These are phyloP conservation scores for Nadsonia commutata DNA, from an alignment of 1,139 yeast genomes.

Conservation along the genomic window DNA sequence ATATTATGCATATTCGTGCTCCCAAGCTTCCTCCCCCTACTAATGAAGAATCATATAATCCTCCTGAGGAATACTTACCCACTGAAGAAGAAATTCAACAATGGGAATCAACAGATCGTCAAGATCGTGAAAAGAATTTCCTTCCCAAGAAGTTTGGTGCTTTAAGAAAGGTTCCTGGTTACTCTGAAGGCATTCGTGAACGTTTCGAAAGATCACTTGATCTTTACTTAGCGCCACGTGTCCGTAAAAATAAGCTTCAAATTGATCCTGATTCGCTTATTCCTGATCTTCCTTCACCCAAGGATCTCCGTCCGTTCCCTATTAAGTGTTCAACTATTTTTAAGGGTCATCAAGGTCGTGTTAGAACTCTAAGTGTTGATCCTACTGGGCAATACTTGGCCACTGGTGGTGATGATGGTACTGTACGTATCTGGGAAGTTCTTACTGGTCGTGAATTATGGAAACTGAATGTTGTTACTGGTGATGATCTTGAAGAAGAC, in stretches of 20 bases:
- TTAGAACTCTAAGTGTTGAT: constrained; percentile 71
- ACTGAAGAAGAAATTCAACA: constrained; percentile 61
- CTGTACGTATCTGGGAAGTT: constrained; percentile 92
- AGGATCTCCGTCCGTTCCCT: constrained; percentile 97
- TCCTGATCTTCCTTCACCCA: constrained; percentile 94
- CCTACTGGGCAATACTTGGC: constrained; percentile 92
- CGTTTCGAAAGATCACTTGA: constrained; percentile 89
- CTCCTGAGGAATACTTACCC: constrained; percentile 86
- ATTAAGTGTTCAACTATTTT: constrained; percentile 74
- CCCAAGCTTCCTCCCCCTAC: constrained; percentile 95
- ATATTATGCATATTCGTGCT: constrained; percentile 83
- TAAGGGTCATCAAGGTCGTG: constrained; percentile 70
- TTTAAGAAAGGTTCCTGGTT: constrained; percentile 88
- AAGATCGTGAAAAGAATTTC: constrained; percentile 66
- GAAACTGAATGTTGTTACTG: constrained; percentile 36
- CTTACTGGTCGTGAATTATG: constrained; percentile 88
- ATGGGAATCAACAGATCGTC: constrained; percentile 61
- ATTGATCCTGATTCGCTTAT: constrained; percentile 93
- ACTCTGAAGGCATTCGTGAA: constrained; percentile 72
- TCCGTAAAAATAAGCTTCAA: constrained; percentile 76
- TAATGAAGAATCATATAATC: constrained; percentile 90
- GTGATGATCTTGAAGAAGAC: constrained; percentile 38
- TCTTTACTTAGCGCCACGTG: constrained; percentile 90
- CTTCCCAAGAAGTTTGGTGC: constrained; percentile 72
- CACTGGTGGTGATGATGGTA: constrained; percentile 95